Evolutionary conservation across 2,329 filamentous ascomycete genomes (phyloP), one percentile per base, ranked within the genome.

Genomic region (Sporothrix mexicana): DNA sequence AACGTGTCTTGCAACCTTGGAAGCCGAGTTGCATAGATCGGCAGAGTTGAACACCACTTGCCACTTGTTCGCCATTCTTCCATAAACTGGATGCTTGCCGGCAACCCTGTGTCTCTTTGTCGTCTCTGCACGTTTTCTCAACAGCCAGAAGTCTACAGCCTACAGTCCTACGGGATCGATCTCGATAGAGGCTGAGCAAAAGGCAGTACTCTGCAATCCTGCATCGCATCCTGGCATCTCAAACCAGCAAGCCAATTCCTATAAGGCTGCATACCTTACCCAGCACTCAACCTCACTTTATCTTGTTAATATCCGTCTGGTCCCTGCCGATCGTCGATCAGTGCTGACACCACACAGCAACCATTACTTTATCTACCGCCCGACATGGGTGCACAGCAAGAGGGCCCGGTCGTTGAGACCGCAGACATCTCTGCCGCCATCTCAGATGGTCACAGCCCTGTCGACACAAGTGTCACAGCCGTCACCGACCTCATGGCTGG

Each of bases 271-370:
- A 25, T 20, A 15, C 61, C 41, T n/a, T 47, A 25, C 61, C 61
- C 41, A 47, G 41, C 61, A 66, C 30, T 13, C 41, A 1, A n/a
- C 17, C 10, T 4, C 3, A 4, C 41, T 25, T 13, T 2, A 8
- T 8, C 41, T 5, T 23, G 17, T 41, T 23, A 13, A 25, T 41
- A 43, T 9, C 20, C 41, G 20, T 3, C n/a, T 57, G 13, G 61
- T 66, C 41, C 61, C 61, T 66, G 61, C 25, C 61, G 61, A 66
- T 66, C 61, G 61, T 43, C 41, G 61, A 66, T 66, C 61, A 15
- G 47, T 43, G 25, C 61, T 25, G 20, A 13, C 41, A 25, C 6
- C 23, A 6, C 5, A 36, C 30, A 36, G 4, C 30, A 36, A 4
- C 5, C 30, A 36, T 36, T 7, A 36, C 61, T 45, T n/a, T 23